A percentile compares a stretch with the other conserved stretches of the same genome.
phyloP scores from a whole-genome alignment of 1,139 yeast species.

The Blastobotrys aristatus region DNA sequence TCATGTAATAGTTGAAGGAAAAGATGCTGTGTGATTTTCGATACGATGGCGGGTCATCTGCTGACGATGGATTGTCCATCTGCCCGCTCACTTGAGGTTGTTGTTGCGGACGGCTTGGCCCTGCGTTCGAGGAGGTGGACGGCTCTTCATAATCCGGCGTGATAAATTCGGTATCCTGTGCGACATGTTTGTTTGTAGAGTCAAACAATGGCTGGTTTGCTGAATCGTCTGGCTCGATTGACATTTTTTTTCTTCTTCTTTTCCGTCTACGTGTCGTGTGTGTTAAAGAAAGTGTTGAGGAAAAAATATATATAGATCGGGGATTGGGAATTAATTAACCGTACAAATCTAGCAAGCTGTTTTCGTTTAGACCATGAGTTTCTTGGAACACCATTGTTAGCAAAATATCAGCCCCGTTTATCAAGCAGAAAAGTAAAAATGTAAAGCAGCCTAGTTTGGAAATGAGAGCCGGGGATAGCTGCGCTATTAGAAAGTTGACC shows the following conservation, averaged over 20 bases:
- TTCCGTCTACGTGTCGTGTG: neutral
- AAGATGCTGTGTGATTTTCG: constrained; percentile 35
- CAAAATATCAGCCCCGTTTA: neutral
- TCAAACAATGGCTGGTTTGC: constrained; percentile 2
- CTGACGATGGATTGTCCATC: constrained; percentile 3
- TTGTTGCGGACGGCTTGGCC: neutral
- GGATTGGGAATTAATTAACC: neutral
- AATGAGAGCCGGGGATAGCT: constrained; percentile 39
- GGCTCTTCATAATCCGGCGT: constrained; percentile 31
- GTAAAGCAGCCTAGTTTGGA: neutral
- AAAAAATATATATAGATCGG: neutral
- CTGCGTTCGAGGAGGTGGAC: constrained; percentile 2
- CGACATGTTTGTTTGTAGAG: neutral
- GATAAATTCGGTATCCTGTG: constrained; percentile 22
- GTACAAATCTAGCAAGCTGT: neutral
- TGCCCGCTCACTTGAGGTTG: constrained; percentile 13
- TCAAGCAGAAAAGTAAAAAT: neutral
- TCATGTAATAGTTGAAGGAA: constrained; percentile 52
- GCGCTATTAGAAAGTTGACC: constrained; percentile 36
- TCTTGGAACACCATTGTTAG: neutral
- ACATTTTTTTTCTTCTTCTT: constrained; percentile 8
- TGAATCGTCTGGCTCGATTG: constrained; percentile 16
- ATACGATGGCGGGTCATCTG: constrained; percentile 6
- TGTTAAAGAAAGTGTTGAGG: neutral
- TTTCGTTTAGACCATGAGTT: constrained; percentile 1